phyloP scores from a whole-genome alignment of 352 stramenopile species.

The Phytophthora podocarpi region DNA sequence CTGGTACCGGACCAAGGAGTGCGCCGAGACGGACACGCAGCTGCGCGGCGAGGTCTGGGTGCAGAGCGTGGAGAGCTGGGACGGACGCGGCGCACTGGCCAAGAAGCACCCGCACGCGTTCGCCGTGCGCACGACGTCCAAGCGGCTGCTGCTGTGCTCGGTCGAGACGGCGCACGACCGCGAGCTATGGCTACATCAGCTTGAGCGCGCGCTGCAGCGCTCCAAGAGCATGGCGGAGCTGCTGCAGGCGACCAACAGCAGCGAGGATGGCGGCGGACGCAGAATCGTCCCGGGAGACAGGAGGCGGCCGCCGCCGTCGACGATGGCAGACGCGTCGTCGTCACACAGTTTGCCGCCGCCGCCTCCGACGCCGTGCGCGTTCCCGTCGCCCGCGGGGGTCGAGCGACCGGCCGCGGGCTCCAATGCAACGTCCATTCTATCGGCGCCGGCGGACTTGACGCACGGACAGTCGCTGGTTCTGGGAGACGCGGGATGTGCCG shows the following conservation, averaged over 20 bases:
- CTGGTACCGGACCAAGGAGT: constrained; percentile 70
- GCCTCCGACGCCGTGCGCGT: constrained; percentile 29
- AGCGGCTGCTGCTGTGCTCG: constrained; percentile 66
- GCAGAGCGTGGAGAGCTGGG: constrained; percentile 61
- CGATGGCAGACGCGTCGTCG: neutral
- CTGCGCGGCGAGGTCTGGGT: constrained; percentile 70
- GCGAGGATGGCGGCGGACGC: constrained; percentile 35
- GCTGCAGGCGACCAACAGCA: neutral
- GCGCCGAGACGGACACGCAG: constrained; percentile 49
- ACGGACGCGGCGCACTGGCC: constrained; percentile 57
- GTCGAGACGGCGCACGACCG: constrained; percentile 48
- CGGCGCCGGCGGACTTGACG: constrained; percentile 8
- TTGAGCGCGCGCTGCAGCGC: constrained; percentile 34
- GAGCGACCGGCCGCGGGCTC: constrained; percentile 7
- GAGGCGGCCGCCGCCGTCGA: constrained; percentile 19
- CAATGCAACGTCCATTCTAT: constrained; percentile 14
- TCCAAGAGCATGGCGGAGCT: constrained; percentile 31
- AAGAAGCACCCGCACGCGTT: constrained; percentile 60
- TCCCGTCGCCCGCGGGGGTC: neutral
- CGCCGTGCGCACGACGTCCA: constrained; percentile 59
- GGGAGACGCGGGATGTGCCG: constrained; percentile 46
- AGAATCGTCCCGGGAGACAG: constrained; percentile 64
- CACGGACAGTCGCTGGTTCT: constrained; percentile 1
- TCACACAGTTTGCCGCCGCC: constrained; percentile 12
- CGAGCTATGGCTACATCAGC: constrained; percentile 48